A percentile compares a stretch with the other conserved stretches of the same genome.
These are phyloP conservation scores for Guadua angustifolia DNA, from an alignment of 176 grass and related monocot genomes.

Conservation along the genomic window DNA sequence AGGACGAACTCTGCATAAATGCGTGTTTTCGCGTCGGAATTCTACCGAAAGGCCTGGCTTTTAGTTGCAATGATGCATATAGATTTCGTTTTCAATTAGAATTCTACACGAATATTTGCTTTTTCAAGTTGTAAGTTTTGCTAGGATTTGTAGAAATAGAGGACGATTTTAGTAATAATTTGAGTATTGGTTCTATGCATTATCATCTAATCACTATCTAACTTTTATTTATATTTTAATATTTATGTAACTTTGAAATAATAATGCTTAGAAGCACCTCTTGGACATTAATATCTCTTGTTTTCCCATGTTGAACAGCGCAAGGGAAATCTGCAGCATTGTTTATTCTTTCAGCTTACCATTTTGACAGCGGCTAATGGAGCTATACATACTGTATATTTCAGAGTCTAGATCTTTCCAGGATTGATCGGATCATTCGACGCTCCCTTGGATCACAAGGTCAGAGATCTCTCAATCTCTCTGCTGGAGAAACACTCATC, in stretches of 20 bases:
- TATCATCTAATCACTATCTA: no score
- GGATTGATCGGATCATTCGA: slow-evolving; percentile 90
- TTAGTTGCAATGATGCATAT: neutral
- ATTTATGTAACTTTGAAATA: no score
- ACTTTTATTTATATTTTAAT: no score
- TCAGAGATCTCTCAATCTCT: slow-evolving; percentile 24
- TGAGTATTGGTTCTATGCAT: no score
- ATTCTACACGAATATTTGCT: neutral
- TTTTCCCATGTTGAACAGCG: neutral
- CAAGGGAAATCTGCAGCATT: slow-evolving; percentile 14
- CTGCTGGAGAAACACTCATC: neutral
- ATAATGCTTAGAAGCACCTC: no score
- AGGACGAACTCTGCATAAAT: neutral
- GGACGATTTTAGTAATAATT: neutral
- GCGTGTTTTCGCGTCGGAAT: slow-evolving; percentile 6
- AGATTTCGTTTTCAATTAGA: neutral
- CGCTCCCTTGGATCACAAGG: slow-evolving; percentile 88
- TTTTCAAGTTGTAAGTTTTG: neutral
- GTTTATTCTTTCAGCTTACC: neutral
- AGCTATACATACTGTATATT: neutral
- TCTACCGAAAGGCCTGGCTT: neutral
- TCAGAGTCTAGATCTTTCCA: slow-evolving; percentile 93
- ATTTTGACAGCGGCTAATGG: neutral
- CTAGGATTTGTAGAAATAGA: neutral
- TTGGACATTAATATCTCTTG: neutral